Percentiles rank a stretch among this genome's conserved stretches.
Conservation (phyloP, 495 filamentous ascomycete genomes). For the Melanomma pulvis-pyrius region DNA sequence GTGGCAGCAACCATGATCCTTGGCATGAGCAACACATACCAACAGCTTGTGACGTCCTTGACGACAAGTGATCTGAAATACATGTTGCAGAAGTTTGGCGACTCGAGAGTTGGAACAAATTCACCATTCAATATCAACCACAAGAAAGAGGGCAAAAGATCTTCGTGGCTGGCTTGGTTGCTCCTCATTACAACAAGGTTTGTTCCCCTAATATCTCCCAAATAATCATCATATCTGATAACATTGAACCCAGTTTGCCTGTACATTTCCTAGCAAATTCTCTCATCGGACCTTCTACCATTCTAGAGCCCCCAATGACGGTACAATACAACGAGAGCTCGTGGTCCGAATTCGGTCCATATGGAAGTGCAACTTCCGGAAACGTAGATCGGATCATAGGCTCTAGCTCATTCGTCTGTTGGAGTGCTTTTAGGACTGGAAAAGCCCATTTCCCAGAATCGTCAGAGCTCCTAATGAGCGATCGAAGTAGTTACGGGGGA, state of each 20-base stretch:
- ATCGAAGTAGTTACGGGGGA: not conserved
- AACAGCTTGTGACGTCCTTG: constrained; percentile 34
- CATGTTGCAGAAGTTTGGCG: constrained; percentile 30
- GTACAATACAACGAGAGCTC: constrained; percentile 20
- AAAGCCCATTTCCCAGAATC: constrained; percentile 17
- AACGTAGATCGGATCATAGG: not conserved
- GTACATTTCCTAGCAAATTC: constrained; percentile 29
- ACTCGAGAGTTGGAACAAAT: constrained; percentile 33
- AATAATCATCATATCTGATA: not conserved
- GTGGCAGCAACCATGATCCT: constrained; percentile 33
- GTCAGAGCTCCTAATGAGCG: not conserved
- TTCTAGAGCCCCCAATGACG: constrained; percentile 9
- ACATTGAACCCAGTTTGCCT: not conserved
- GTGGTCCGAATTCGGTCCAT: not conserved
- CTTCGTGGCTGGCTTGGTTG: constrained; percentile 29
- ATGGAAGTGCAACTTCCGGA: too few relatives aligned
- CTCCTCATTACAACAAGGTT: constrained; percentile 25
- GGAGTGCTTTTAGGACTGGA: constrained; percentile 33
- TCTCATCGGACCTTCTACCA: constrained; percentile 28
- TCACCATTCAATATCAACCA: constrained; percentile 33
- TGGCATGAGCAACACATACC: constrained; percentile 36
- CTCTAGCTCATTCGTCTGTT: constrained; percentile 23
- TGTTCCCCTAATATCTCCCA: too few relatives aligned
- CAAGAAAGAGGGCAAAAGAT: constrained; percentile 24
- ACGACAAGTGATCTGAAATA: constrained; percentile 27